These are phyloP conservation scores for Fraxinus sp. DNA, from an alignment of 305 asterid genomes.

Conservation along the genomic window DNA sequence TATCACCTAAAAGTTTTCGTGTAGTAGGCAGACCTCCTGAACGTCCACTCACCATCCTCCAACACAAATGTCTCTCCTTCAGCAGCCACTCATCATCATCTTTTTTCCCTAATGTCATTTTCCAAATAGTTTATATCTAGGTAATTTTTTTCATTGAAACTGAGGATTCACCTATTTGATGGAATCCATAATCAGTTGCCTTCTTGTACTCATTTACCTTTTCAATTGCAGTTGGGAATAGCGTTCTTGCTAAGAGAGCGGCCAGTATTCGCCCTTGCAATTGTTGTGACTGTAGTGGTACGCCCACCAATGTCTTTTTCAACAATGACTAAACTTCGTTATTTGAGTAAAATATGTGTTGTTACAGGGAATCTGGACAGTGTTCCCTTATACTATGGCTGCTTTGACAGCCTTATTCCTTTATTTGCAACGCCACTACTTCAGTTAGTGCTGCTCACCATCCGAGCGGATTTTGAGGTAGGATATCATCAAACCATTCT, in stretches of 20 bases:
- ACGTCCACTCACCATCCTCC: neutral
- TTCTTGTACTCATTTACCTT: constrained; percentile 9
- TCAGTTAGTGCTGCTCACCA: constrained; percentile 30
- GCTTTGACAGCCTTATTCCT: constrained; percentile 63
- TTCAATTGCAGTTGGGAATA: constrained; percentile 54
- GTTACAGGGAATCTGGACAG: constrained; percentile 81
- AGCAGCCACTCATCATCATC: neutral
- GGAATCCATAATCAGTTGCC: constrained; percentile 14
- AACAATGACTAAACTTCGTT: neutral
- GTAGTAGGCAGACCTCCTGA: neutral
- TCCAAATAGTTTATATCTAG: neutral
- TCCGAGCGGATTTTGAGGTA: neutral
- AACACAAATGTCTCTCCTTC: neutral
- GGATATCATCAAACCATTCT: constrained; percentile 2
- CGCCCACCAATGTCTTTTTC: constrained; percentile 8
- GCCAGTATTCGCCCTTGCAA: constrained; percentile 76
- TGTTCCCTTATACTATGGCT: constrained; percentile 75
- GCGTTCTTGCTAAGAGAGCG: constrained; percentile 79
- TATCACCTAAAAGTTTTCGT: neutral
- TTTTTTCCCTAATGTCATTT: neutral
- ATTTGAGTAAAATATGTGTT: constrained; percentile 1
- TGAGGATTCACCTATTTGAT: neutral
- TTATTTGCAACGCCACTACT: constrained; percentile 52
- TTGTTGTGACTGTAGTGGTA: constrained; percentile 84
- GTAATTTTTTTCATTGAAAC: neutral